Evolutionary conservation across 176 grass and related monocot species (phyloP).

Genomic region (Ampelocalamus luodianensis): DNA sequence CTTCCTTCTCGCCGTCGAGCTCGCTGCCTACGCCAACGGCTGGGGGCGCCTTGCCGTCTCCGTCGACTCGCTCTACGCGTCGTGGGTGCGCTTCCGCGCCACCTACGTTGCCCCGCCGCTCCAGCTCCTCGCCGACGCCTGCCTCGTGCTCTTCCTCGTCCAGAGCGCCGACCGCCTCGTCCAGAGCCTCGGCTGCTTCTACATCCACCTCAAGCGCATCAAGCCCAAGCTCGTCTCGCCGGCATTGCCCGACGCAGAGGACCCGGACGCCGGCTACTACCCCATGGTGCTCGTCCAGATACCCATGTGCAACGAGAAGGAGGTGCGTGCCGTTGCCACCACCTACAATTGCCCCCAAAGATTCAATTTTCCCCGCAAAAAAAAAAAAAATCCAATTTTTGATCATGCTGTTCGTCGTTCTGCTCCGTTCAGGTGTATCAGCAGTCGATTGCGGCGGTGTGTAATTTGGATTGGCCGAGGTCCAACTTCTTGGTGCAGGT

Average conservation of each 20-base stretch:
- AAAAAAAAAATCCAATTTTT: not conserved
- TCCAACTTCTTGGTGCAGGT: constrained; percentile 85
- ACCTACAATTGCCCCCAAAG: constrained; percentile 1
- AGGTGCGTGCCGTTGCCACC: constrained; percentile 48
- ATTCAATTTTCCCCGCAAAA: not conserved
- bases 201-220: constrained; percentile 69
- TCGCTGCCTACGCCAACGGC: constrained; percentile 59
- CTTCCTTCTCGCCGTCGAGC: constrained; percentile 63
- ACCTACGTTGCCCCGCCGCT: constrained; percentile 76
- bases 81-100: constrained; percentile 67
- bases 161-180: constrained; percentile 82
- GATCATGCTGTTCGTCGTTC: not conserved
- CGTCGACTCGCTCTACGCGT: constrained; percentile 51
- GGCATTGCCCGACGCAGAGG: constrained; percentile 41
- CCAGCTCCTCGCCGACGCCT: constrained; percentile 74
- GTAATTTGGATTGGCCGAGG: constrained; percentile 88
- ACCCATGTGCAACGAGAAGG: constrained; percentile 98
- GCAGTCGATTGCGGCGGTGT: constrained; percentile 81
- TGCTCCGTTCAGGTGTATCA: constrained; percentile 67
- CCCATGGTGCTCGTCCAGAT: constrained; percentile 96
- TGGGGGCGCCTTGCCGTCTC: not conserved
- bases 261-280: constrained; percentile 57
- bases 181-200: constrained; percentile 78
- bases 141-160: constrained; percentile 86
- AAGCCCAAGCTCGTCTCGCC: constrained; percentile 42